These are phyloP conservation scores for Pseudogymnoascus sp. DNA, from an alignment of 2,329 filamentous ascomycete species.

Conservation along the genomic window DNA sequence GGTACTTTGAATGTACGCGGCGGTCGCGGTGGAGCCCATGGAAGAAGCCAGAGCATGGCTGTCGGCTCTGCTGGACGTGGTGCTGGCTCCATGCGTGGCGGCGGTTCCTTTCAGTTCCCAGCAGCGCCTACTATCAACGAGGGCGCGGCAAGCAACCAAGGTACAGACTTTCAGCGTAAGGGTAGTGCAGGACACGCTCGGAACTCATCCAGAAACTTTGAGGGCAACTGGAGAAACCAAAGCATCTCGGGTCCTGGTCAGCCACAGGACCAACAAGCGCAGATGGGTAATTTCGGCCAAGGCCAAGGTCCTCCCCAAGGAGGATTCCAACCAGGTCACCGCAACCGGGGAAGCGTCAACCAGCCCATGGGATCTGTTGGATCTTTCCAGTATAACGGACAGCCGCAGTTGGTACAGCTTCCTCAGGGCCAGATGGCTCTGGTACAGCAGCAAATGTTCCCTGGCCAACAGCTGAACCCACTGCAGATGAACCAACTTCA, in stretches of 20 bases:
- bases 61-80: conserved; percentile 62
- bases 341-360: conserved; percentile 73
- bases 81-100: conserved; percentile 49
- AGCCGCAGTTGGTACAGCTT: conserved; percentile 80
- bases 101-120: conserved; percentile 66
- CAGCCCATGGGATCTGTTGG: conserved; percentile 78
- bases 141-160: conserved; percentile 35
- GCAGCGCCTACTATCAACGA: conserved; percentile 44
- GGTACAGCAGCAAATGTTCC: conserved; percentile 68
- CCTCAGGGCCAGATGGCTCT: conserved; percentile 76
- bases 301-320: conserved; percentile 58
- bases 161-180: conserved; percentile 63
- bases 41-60: conserved; percentile 88
- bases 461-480: conserved; percentile 76
- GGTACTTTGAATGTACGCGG: conserved; percentile 33
- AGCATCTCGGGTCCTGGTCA: conserved; percentile 26
- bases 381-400: conserved; percentile 79
- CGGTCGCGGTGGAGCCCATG: conserved; percentile 51
- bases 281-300: conserved; percentile 58
- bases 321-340: conserved; percentile 88
- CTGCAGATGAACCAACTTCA: conserved; percentile 86
- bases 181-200: conserved; percentile 71
- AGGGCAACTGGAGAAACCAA: conserved; percentile 94
- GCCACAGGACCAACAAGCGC: conserved; percentile 41
- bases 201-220: conserved; percentile 85